phyloP scores from a whole-genome alignment of 2,329 filamentous ascomycete species.

The Hypoxylon sp. region DNA sequence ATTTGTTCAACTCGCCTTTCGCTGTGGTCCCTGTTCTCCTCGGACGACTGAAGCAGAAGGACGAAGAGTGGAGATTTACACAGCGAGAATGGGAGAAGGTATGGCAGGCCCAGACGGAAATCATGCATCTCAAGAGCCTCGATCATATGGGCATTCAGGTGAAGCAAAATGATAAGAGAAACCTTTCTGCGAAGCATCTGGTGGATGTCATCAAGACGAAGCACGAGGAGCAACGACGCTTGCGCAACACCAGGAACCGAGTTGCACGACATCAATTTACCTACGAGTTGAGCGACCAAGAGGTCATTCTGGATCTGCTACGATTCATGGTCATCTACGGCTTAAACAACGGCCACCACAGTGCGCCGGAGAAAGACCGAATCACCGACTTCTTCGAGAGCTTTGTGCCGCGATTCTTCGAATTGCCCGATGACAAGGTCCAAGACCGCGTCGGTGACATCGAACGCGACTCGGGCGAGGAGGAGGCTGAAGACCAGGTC shows the following conservation, averaged over 20 bases:
- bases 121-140: conserved; percentile 93
- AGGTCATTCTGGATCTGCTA: conserved; percentile 69
- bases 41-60: conserved; percentile 90
- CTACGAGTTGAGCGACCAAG: conserved; percentile 76
- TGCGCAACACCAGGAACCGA: conserved; percentile 68
- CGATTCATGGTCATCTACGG: conserved; percentile 71
- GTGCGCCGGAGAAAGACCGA: conserved; percentile 75
- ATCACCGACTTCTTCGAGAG: conserved; percentile 78
- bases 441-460: conserved; percentile 72
- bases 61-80: conserved; percentile 96
- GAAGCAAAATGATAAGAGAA: conserved; percentile 88
- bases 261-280: conserved; percentile 75
- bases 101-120: conserved; percentile 94
- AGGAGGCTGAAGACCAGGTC: conserved; percentile 77
- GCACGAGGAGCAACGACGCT: conserved; percentile 86
- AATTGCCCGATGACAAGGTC: conserved; percentile 74
- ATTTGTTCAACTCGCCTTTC: conserved; percentile 85
- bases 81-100: conserved; percentile 99
- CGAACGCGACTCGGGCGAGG: conserved; percentile 74
- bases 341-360: conserved; percentile 73
- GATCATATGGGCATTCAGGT: conserved; percentile 95
- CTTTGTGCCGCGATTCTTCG: conserved; percentile 80
- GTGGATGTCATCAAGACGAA: conserved; percentile 91
- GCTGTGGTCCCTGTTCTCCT: conserved; percentile 89
- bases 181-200: conserved; percentile 88